Evolutionary conservation across 768 basidiomycete genomes (phyloP), one percentile per base, ranked within the genome.

Genomic region (Terana coerulea): DNA sequence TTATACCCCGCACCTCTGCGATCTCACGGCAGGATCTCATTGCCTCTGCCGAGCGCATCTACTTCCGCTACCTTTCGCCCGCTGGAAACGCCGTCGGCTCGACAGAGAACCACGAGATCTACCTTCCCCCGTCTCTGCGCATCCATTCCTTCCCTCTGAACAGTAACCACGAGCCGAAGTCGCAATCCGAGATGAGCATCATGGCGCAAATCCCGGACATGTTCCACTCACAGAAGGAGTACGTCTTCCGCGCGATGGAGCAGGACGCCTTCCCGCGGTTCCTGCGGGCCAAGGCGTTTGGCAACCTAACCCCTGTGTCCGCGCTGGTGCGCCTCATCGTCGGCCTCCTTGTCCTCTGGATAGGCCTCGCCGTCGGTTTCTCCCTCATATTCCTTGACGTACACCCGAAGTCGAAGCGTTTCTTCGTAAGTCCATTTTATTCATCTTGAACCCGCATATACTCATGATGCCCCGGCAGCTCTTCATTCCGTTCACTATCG

Each of bases 211-310:
- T 92, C 41, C 97, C 97, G 12, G 97, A 99, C 66, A 88, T 98
- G 74, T 98, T 97, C 75, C 92, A 98, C 65, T 74, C 85, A 0
- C 95, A 98, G 74, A 98, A 98, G 74, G 93, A 97, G 64, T 97
- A 95, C 64, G 91, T 92, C 65, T 95, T 94, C 78, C 81, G 89
- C 40, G 91, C 91, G 0, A 93, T 98, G 86, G 94, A 97, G 62
- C 91, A 95, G 69, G 91, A 93, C 58, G 91, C 91, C 15, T 93
- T 91, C 72, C 91, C 91, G 36, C 80, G 95, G 5, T 98, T 99
- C 78, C 75, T 99, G 42, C 80, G 97, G 53, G 86, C 91, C 2
- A 99, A 98, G 72, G 95, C 95, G n/a, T 98, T 98, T 64, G 92
- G 93, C 25, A 99, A 98, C 68, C 72, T 99, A 47, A 98, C 97